Conservation (phyloP, 2,329 filamentous ascomycete species). For the Ampelomyces quisqualis region DNA sequence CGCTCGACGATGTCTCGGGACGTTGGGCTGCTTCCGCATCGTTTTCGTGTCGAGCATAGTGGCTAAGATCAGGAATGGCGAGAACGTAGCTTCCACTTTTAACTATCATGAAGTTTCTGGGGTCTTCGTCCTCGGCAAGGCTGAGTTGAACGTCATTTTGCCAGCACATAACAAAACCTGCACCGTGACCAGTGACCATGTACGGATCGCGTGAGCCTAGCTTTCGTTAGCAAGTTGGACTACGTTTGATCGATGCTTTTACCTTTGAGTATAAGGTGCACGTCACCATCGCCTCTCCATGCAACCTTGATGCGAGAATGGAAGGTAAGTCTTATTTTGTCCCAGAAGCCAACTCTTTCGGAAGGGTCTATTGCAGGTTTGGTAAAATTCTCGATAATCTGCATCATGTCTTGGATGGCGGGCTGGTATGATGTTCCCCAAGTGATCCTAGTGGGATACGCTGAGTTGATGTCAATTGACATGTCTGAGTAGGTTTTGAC, state of each 20-base stretch:
- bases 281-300: slow-evolving; percentile 95
- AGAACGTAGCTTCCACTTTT: slow-evolving; percentile 94
- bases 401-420: slow-evolving; percentile 99
- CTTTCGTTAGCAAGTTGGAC: slow-evolving; percentile 9
- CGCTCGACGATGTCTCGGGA: slow-evolving; percentile 57
- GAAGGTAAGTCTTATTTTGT: slow-evolving; percentile 92
- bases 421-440: slow-evolving; percentile 98
- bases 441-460: slow-evolving; percentile 85
- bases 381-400: slow-evolving; percentile 95
- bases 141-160: slow-evolving; percentile 88
- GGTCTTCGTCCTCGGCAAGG: slow-evolving; percentile 81
- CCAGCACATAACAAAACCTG: slow-evolving; percentile 98
- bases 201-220: slow-evolving; percentile 82
- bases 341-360: slow-evolving; percentile 95
- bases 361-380: slow-evolving; percentile 94
- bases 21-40: slow-evolving; percentile 54
- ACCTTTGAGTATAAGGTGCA: slow-evolving; percentile 89
- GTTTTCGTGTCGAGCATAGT: slow-evolving; percentile 71
- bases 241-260: slow-evolving; percentile 25
- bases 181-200: slow-evolving; percentile 84
- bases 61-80: slow-evolving; percentile 89
- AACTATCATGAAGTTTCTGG: slow-evolving; percentile 90
- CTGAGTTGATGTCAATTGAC: slow-evolving; percentile 87
- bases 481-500: slow-evolving; percentile 97
- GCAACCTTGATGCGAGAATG: slow-evolving; percentile 86